These are phyloP conservation scores for Ceriops tagal DNA, from an alignment of 345 rosid genomes.

Conservation along the genomic window DNA sequence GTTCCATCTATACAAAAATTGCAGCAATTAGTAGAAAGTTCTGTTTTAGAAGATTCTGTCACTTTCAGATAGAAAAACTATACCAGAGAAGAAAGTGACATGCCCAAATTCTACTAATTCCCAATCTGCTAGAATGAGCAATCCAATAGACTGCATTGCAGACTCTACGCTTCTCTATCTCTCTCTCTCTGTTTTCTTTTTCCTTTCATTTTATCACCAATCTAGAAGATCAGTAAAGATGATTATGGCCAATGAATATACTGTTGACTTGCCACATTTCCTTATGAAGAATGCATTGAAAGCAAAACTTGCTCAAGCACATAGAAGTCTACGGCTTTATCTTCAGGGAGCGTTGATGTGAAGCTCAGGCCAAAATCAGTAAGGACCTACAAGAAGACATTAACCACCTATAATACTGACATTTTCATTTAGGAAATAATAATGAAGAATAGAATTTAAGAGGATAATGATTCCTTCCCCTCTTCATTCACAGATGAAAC, in stretches of 20 bases:
- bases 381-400: slow-evolving; percentile 47
- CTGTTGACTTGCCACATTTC: slow-evolving; percentile 70
- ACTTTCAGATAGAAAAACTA: too few relatives aligned
- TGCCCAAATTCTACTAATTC: background rate
- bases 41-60: too few relatives aligned
- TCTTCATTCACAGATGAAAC: too few relatives aligned
- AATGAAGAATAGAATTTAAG: background rate
- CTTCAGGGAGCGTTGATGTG: slow-evolving; percentile 89
- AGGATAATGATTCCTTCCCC: background rate
- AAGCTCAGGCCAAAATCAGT: slow-evolving; percentile 96
- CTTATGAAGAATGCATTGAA: slow-evolving; percentile 92
- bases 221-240: background rate
- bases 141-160: background rate
- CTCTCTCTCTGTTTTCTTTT: background rate
- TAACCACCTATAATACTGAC: background rate
- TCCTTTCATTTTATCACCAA: background rate
- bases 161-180: background rate
- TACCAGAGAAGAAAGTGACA: background rate
- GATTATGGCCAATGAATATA: background rate
- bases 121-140: background rate
- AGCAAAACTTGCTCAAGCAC: slow-evolving; percentile 89
- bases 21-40: too few relatives aligned
- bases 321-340: slow-evolving; percentile 90
- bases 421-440: too few relatives aligned
- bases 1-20: slow-evolving; percentile 60